Conservation (phyloP, 805 yeast genomes). For the Ogataea haglerorum region DNA sequence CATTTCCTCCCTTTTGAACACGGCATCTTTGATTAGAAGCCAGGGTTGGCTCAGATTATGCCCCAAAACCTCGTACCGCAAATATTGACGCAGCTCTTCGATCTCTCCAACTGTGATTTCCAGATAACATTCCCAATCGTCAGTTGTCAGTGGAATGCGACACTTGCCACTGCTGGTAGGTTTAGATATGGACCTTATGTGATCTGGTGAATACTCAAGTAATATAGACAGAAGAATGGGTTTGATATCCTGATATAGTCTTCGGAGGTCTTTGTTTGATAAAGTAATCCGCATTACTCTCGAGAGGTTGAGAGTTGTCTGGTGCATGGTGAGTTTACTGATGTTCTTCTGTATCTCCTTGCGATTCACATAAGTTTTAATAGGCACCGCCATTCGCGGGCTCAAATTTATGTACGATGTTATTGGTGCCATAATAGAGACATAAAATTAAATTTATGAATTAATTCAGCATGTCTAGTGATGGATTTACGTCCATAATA, state of each 20-base stretch:
- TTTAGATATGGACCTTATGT: slow-evolving; percentile 15
- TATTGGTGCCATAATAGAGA: slow-evolving; percentile 12
- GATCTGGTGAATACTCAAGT: slow-evolving; percentile 21
- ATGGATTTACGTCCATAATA: slow-evolving; percentile 82
- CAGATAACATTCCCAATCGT: slow-evolving; percentile 26
- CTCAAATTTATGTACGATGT: slow-evolving; percentile 24
- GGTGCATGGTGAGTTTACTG: slow-evolving; percentile 11
- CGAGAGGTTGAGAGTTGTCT: slow-evolving; percentile 16
- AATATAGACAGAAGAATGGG: slow-evolving; percentile 19
- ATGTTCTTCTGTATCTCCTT: slow-evolving; percentile 23
- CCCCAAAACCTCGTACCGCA: slow-evolving; percentile 4
- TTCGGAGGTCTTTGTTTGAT: slow-evolving; percentile 24
- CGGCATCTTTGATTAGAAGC: slow-evolving; percentile 20
- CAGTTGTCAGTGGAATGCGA: slow-evolving; percentile 22
- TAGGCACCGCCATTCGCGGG: slow-evolving; percentile 17
- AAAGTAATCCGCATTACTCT: slow-evolving; percentile 23
- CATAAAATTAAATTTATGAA: background rate
- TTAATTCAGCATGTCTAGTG: slow-evolving; percentile 25
- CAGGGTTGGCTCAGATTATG: slow-evolving; percentile 10
- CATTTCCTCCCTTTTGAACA: slow-evolving; percentile 4
- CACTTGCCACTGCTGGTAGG: slow-evolving; percentile 8
- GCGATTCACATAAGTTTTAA: slow-evolving; percentile 28
- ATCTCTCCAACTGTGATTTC: slow-evolving; percentile 23
- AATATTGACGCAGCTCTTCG: slow-evolving; percentile 10
- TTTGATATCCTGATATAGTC: slow-evolving; percentile 20